A percentile compares a stretch with the other conserved stretches of the same genome.
phyloP scores from a whole-genome alignment of 2,329 filamentous ascomycete genomes.

The Calonectria pseudoreteaudii region DNA sequence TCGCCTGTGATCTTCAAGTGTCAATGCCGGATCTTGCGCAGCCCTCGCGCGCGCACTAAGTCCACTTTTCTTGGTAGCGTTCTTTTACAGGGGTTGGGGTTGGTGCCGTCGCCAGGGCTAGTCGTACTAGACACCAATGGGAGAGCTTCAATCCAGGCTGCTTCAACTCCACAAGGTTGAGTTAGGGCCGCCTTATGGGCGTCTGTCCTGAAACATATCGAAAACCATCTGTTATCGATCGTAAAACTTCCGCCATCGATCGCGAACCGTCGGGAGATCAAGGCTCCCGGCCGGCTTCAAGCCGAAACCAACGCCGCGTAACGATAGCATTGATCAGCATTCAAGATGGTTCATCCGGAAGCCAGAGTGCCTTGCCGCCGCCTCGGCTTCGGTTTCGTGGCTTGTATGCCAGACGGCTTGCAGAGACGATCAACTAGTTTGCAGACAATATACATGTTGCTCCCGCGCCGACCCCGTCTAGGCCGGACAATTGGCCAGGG shows the following conservation, averaged over 20 bases:
- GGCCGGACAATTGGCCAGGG: background rate
- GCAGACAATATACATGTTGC: conserved; percentile 6
- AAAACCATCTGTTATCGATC: conserved; percentile 26
- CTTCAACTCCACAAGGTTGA: conserved; percentile 1
- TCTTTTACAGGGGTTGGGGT: background rate
- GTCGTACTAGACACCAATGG: conserved; percentile 9
- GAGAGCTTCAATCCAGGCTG: background rate
- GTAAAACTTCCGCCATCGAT: conserved; percentile 25
- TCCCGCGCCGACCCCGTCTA: background rate
- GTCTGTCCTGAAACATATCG: conserved; percentile 25
- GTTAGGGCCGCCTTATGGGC: conserved; percentile 19
- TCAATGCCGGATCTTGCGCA: conserved; percentile 7
- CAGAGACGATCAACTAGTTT: conserved; percentile 9
- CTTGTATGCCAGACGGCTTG: background rate
- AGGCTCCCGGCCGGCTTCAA: background rate
- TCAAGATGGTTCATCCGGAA: background rate
- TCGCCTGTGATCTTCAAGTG: background rate
- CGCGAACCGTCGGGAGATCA: conserved; percentile 22
- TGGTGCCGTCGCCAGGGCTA: background rate
- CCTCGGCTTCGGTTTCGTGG: background rate
- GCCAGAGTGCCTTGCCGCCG: background rate
- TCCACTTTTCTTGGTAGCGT: conserved; percentile 10
- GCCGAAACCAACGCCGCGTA: conserved; percentile 2
- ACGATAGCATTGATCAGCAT: background rate
- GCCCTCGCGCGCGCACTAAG: background rate